Evolutionary conservation across 257 asterid genomes (phyloP).

Genomic region (Solanum gandarillasii): DNA sequence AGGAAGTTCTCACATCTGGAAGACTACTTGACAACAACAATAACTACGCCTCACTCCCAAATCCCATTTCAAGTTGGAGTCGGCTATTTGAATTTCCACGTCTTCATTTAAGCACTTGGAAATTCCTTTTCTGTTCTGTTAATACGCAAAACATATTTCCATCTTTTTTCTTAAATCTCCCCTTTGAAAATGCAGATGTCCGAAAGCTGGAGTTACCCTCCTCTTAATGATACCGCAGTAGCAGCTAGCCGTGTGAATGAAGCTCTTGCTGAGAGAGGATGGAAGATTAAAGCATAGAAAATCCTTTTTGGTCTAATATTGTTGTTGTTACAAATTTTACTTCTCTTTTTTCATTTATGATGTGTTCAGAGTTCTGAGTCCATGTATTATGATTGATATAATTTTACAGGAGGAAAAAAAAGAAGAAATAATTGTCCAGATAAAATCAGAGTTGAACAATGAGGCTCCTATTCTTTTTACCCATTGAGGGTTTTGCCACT

Average conservation of each 20-base stretch:
- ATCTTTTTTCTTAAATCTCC: not conserved
- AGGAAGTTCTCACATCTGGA: not conserved
- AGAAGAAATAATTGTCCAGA: not conserved
- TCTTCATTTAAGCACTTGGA: not conserved
- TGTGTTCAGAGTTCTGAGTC: not conserved
- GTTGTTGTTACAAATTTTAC: not conserved
- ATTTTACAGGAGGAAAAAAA: not conserved
- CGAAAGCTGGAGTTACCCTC: constrained; percentile 96
- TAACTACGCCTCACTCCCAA: not conserved
- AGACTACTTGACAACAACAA: not conserved
- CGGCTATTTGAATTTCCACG: not conserved
- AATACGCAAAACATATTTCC: not conserved
- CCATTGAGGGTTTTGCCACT: constrained; percentile 16
- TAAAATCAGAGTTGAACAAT: not conserved
- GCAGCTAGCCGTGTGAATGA: constrained; percentile 73
- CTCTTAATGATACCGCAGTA: constrained; percentile 72
- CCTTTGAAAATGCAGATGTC: constrained; percentile 48
- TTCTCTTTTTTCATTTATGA: not conserved
- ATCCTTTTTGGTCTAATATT: not conserved
- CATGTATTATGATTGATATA: not conserved
- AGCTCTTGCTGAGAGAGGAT: constrained; percentile 84
- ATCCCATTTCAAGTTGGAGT: not conserved
- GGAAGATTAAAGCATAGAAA: constrained; percentile 36
- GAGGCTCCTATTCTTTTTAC: constrained; percentile 21
- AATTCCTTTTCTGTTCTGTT: not conserved